Conservation (phyloP, 495 filamentous ascomycete species). For the Apiosordaria backusii region DNA sequence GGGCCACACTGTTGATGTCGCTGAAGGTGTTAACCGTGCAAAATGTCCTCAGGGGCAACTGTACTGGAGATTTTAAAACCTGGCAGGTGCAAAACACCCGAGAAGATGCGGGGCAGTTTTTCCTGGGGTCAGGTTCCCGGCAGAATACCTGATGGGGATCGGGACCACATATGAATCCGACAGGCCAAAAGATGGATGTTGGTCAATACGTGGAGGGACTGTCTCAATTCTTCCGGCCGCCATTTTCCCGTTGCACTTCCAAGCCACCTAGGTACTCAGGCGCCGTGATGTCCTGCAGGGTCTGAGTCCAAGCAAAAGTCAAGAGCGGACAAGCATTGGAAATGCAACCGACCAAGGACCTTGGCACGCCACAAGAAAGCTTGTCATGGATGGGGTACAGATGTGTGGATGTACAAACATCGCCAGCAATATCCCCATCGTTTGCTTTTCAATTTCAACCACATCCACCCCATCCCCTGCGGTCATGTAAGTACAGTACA, state of each 20-base stretch:
- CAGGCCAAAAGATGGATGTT: too few species aligned
- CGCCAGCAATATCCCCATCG: too few species aligned
- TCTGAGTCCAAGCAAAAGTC: background rate
- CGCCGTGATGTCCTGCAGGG: background rate
- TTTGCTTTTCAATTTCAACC: too few species aligned
- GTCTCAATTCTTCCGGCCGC: background rate
- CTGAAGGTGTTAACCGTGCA: too few species aligned
- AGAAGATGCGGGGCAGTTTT: background rate
- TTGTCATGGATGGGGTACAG: background rate
- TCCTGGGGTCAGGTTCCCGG: background rate
- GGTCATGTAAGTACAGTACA: too few species aligned
- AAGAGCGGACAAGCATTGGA: background rate
- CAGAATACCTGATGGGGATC: background rate
- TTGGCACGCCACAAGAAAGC: background rate
- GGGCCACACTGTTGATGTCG: background rate
- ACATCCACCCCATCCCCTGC: too few species aligned
- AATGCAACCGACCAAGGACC: background rate
- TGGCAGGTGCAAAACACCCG: background rate
- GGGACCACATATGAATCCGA: background rate
- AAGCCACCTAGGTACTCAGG: too few species aligned
- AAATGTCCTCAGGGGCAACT: too few species aligned
- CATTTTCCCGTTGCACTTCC: background rate
- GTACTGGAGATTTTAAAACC: too few species aligned
- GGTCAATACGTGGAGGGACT: background rate
- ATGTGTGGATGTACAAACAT: background rate